These are phyloP conservation scores for Silene conica DNA, from an alignment of 148 eudicot genomes.

Conservation along the genomic window DNA sequence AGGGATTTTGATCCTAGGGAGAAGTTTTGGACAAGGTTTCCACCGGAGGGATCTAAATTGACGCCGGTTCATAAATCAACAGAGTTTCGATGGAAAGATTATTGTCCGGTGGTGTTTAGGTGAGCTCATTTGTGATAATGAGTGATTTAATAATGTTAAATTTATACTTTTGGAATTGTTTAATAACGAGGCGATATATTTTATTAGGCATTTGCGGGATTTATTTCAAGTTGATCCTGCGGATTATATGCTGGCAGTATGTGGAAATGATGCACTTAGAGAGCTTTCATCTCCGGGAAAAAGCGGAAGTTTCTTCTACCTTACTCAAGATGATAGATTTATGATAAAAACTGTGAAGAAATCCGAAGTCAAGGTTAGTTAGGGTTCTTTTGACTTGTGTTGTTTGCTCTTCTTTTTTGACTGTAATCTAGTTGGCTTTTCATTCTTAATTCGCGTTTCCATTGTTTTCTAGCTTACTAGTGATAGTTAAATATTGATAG, in stretches of 20 bases:
- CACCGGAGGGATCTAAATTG: conserved; percentile 73
- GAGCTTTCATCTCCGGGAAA: conserved; percentile 97
- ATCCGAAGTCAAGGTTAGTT: conserved; percentile 97
- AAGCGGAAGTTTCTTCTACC: conserved; percentile 93
- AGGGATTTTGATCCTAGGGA: conserved; percentile 84
- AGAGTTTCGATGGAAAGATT: conserved; percentile 96
- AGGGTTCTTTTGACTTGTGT: conserved; percentile 19
- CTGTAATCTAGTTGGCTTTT: conserved; percentile 8
- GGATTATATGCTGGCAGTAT: conserved; percentile 90
- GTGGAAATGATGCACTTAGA: conserved; percentile 87
- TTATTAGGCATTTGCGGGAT: conserved; percentile 69
- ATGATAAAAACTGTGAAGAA: conserved; percentile 97
- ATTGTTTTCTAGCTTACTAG: conserved; percentile 5
- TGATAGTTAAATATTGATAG: conserved; percentile 14
- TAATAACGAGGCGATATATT: not conserved
- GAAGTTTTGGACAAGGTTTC: conserved; percentile 96
- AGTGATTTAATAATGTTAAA: not conserved
- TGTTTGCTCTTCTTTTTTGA: not conserved
- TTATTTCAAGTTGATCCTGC: conserved; percentile 92
- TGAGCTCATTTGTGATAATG: conserved; percentile 18
- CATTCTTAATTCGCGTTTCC: not conserved
- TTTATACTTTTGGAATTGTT: conserved; percentile 14
- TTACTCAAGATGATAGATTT: conserved; percentile 90
- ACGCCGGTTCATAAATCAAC: conserved; percentile 85
- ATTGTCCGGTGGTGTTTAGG: conserved; percentile 94